Evolutionary conservation across 2,329 filamentous ascomycete species (phyloP), one percentile per base, ranked within the genome.

Genomic region (Neonectria coccinea): DNA sequence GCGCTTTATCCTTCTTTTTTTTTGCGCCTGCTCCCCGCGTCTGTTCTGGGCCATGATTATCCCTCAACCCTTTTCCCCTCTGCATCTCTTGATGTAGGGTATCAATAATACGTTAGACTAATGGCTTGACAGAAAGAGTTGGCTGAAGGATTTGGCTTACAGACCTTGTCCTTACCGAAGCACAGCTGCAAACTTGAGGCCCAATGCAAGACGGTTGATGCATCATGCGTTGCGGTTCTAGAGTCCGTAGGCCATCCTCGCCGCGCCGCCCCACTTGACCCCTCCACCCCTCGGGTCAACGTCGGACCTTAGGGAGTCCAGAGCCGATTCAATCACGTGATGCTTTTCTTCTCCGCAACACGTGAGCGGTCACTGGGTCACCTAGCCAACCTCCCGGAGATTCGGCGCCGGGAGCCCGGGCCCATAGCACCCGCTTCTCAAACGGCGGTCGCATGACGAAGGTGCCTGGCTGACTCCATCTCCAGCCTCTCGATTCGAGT

Each of bases 391-490:
- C 4, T 51, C 56, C 60, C 71, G 71, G 71, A 73, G 65, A 47
- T 67, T 73, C 64, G 70, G 70, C 67, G 70, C 63, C 63, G 59
- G 56, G 6, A 41, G 39, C 59, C 71, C 71, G 67, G 57, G 52
- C 64, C 71, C 71, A 72, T 67, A 56, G 31, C 42, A 57, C 55
- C 69, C 60, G 66, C 57, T 67, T 58, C 62, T 59, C 53, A 29
- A 54, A 62, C 59, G 59, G 52, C 64, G 62, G 71, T 73, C 71
- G 71, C 71, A 73, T 73, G 71, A 73, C 62, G 60, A 62, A 62
- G 33, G 36, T 22, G 39, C 36, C 60, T 56, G 56, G 60, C 65
- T 25, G 39, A 51, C 70, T 64, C 68, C 53, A 66, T 50, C 53
- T 62, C 57, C 62, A 64, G 67, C 65, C 50, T 51, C 45, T 62